phyloP scores from a whole-genome alignment of 1,284 basidiomycete species.

The Anthracocystis walkeri region DNA sequence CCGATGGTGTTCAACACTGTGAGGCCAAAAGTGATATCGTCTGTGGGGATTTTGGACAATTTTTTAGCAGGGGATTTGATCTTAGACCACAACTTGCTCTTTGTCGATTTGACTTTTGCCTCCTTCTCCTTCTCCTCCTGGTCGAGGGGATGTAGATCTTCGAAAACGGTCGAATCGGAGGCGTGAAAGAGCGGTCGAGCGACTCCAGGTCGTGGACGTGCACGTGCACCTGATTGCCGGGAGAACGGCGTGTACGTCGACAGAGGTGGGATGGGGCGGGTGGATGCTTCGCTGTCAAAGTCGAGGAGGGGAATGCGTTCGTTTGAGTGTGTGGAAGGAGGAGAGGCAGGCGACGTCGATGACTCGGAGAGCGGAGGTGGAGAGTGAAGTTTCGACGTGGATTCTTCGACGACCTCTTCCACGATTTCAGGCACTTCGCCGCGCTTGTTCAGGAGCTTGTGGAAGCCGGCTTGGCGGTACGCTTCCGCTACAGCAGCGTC shows the following conservation, averaged over 20 bases:
- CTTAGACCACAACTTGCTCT: background rate
- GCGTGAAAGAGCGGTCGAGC: background rate
- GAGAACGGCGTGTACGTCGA: background rate
- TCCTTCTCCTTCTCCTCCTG: background rate
- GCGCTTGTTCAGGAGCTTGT: constrained; percentile 5
- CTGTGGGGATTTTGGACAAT: constrained; percentile 10
- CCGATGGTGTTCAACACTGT: constrained; percentile 42
- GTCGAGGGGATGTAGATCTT: background rate
- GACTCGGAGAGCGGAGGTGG: background rate
- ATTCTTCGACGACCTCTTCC: constrained; percentile 16
- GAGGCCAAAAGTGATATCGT: constrained; percentile 35
- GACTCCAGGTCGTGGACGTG: background rate
- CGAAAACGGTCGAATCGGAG: background rate
- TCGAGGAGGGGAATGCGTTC: background rate
- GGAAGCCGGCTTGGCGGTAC: background rate
- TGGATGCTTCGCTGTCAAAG: background rate
- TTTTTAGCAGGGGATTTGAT: background rate
- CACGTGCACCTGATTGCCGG: background rate
- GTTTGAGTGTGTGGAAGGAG: background rate
- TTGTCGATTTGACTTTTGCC: background rate
- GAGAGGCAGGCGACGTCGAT: background rate
- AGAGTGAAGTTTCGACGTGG: background rate
- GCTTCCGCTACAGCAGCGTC: background rate
- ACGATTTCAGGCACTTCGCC: background rate
- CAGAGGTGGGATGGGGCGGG: background rate